Evolutionary conservation across 441 rosid genomes (phyloP).

Genomic region (Bocquillonia castaneifolia): DNA sequence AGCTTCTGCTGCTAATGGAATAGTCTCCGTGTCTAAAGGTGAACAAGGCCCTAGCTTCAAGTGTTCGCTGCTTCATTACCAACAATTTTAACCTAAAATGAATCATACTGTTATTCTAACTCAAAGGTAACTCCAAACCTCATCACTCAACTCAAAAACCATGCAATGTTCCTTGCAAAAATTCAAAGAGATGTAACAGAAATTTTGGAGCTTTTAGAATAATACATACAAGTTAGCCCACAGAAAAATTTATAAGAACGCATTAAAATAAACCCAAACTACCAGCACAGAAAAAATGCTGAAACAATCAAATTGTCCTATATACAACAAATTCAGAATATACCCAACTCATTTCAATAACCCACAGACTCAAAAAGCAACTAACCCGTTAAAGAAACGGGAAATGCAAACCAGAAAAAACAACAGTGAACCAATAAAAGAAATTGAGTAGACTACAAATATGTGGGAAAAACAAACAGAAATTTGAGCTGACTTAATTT

Average conservation of each 20-base stretch:
- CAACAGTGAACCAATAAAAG: neutral
- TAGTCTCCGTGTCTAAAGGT: too few relatives aligned
- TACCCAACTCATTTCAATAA: neutral
- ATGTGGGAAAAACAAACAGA: neutral
- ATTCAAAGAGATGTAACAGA: too few relatives aligned
- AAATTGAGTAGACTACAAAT: neutral
- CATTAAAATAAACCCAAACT: too few relatives aligned
- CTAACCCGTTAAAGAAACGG: constrained; percentile 1
- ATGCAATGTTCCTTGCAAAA: too few relatives aligned
- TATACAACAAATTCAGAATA: constrained; percentile 4
- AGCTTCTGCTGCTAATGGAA: too few relatives aligned
- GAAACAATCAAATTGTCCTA: neutral
- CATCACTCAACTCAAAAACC: too few relatives aligned
- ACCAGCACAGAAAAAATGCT: neutral
- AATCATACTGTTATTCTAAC: too few relatives aligned
- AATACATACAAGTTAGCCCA: neutral
- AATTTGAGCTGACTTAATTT: neutral
- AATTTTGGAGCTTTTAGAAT: neutral
- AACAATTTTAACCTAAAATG: neutral
- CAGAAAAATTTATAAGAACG: too few relatives aligned
- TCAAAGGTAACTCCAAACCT: too few relatives aligned
- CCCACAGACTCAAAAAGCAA: neutral
- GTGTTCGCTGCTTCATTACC: too few relatives aligned
- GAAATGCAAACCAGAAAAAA: constrained; percentile 4
- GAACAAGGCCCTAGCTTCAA: too few relatives aligned